phyloP scores from a whole-genome alignment of 208 protist genomes.

The Porcisia hertigi region DNA sequence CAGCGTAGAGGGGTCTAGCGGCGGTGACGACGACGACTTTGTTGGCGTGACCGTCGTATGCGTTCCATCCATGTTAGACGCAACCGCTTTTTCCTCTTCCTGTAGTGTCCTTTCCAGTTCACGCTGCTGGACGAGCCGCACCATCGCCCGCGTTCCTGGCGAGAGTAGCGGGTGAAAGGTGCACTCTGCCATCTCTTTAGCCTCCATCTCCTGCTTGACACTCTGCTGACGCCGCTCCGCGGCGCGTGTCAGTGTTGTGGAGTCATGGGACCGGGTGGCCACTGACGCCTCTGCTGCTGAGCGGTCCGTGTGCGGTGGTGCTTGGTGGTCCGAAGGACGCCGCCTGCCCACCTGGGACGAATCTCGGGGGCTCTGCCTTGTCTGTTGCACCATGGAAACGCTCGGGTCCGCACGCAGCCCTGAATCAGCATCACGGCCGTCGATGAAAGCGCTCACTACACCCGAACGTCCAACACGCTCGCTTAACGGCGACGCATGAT shows the following conservation, averaged over 20 bases:
- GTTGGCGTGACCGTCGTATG: background rate
- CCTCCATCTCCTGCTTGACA: slow-evolving; percentile 40
- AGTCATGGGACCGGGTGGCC: background rate
- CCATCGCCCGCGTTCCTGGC: slow-evolving; percentile 56
- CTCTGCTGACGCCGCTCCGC: slow-evolving; percentile 19
- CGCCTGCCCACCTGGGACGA: background rate
- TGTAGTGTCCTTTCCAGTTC: slow-evolving; percentile 19
- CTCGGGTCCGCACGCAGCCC: background rate
- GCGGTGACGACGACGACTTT: background rate
- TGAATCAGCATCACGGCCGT: background rate
- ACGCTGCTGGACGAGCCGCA: slow-evolving; percentile 28
- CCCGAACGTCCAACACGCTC: background rate
- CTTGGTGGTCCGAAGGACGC: background rate
- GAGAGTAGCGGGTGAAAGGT: slow-evolving; percentile 77
- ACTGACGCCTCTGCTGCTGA: background rate
- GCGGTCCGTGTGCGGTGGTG: background rate
- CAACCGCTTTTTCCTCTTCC: background rate
- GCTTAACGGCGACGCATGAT: background rate
- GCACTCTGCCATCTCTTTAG: slow-evolving; percentile 65
- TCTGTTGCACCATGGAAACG: background rate
- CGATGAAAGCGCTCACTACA: background rate
- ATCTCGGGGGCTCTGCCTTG: slow-evolving; percentile 5
- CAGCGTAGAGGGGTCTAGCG: slow-evolving; percentile 9
- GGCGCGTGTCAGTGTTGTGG: background rate
- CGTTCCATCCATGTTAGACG: background rate